Evolutionary conservation across 192 early-diverging fungal genomes (phyloP), one percentile per base, ranked within the genome.

Genomic region (Mortierella alpina): DNA sequence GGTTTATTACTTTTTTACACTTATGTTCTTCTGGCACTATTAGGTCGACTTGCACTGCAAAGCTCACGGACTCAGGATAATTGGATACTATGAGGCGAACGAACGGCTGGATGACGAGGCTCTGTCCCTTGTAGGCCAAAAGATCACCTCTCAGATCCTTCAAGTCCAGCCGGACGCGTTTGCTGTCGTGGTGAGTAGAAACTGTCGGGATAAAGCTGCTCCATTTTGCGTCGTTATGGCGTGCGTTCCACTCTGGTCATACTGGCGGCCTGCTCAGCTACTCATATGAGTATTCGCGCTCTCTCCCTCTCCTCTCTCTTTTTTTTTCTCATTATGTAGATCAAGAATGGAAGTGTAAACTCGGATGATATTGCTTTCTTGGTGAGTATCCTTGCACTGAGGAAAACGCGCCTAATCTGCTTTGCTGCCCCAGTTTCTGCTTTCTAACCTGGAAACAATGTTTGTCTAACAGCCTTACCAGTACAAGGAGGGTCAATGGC

Each of bases 51-150:
- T 90, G n/a, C 87, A 91, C 63, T 85, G 87, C 56, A 68, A 82
- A 31, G 70, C 75, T 15, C 75, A 85, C 22, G 73, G 83, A 40
- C 82, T 87, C 49, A 70, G 70, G 20, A 86, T 94, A 60, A 85
- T 89, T 17, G 92, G 92, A 18, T 88, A 85, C 66, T 94, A 94
- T 68, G 80, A 86, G 54, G 91, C 88, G 2, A 91, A 86, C 66
- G 86, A 90, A 50, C 66, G 59, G n/a, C 49, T 62, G 6, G 68
- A 81, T 22, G 84, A 91, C 49, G 82, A 70, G 58, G 59, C 64
- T 11, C 73, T 92, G 42, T 83, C 83, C 23, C 66, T 84, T 7
- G 63, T 74, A n/a, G 84, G 84, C 1, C 80, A 84, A 53, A 90
- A 87, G 73, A 79, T 91, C 41, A 86, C 87, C 5, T 77, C 80